Evolutionary conservation across 179 eudicot genomes (phyloP), one percentile per base, ranked within the genome.

Genomic region (Amaranthus tricolor): DNA sequence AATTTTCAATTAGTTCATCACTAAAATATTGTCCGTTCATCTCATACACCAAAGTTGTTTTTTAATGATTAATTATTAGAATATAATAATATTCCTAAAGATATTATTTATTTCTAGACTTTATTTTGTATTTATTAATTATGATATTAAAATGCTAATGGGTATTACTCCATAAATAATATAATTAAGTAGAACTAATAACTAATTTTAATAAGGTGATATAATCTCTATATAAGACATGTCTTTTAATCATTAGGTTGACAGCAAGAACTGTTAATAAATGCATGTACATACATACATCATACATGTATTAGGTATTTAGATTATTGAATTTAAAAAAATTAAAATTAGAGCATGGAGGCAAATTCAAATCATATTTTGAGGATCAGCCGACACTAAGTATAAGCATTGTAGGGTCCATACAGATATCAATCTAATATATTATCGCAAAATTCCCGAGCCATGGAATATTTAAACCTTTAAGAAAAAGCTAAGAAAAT

Each of bases 381-480:
- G 31, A 77, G 76, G 49, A 71, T 76, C 65, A 77, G 61, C 80
- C 80, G 80, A 77, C 76, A 64, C 43, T 21, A 64, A 71, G 61
- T 56, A 71, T 77, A 44, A 52, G 63, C 24, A 11, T 2, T 9
- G 76, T 71, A 21, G 80, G 80, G 71, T 55, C 80, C 79, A 69
- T 76, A 19, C 64, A 62, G 56, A 64, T 71, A 71, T 77, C 76
- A 77, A 59, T 64, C 66, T 6, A 68, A 54, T 53, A 62, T 59
- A 61, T 11, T 77, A 58, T 47, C 43, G 11, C 14, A 61, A 20
- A 14, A 48, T 50, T 50, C 53, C 66, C 50, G 40, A 43, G 21
- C 17, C 4, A 19, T 48, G 63, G 45, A 47, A 69, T 24, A 16
- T n/a, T 57, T 75, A n/a, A 57, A 45, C 51, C n/a, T 53, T 9